Percentiles rank a stretch among this genome's conserved stretches.
phyloP scores from a whole-genome alignment of 2,329 filamentous ascomycete species.

The Simplicillium sp. region DNA sequence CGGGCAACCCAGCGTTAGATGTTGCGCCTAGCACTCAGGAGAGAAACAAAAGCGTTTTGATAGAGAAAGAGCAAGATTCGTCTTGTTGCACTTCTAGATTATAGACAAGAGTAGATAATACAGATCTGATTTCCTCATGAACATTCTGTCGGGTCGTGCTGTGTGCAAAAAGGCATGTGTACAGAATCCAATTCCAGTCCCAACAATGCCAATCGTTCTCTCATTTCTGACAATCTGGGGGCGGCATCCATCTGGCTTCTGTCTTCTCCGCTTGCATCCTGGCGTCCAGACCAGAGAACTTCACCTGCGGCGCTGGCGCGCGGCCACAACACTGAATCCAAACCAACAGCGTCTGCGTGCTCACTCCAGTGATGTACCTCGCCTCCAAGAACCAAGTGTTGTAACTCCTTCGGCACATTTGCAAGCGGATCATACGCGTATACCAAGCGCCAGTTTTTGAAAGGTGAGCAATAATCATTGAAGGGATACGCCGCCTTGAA shows the following conservation, averaged over 20 bases:
- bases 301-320: conserved; percentile 64
- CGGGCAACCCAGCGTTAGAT: conserved; percentile 39
- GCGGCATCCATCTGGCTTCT: conserved; percentile 61
- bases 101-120: too few relatives aligned
- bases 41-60: too few relatives aligned
- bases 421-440: conserved; percentile 70
- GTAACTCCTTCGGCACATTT: conserved; percentile 49
- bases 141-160: conserved; percentile 19
- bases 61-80: too few relatives aligned
- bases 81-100: too few relatives aligned
- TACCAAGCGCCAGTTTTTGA: conserved; percentile 72
- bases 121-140: background rate
- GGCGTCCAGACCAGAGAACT: conserved; percentile 67
- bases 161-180: conserved; percentile 64
- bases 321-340: conserved; percentile 73
- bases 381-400: conserved; percentile 66
- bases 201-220: conserved; percentile 62
- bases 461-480: conserved; percentile 70
- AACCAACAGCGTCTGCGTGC: conserved; percentile 59
- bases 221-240: conserved; percentile 62
- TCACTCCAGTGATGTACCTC: conserved; percentile 79
- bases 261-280: conserved; percentile 58
- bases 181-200: conserved; percentile 51
- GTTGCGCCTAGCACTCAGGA: conserved; percentile 15
- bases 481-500: conserved; percentile 57